A percentile compares a stretch with the other conserved stretches of the same genome.
Evolutionary conservation across 176 grass and related monocot genomes (phyloP).

Genomic region (Lolium rigidum): DNA sequence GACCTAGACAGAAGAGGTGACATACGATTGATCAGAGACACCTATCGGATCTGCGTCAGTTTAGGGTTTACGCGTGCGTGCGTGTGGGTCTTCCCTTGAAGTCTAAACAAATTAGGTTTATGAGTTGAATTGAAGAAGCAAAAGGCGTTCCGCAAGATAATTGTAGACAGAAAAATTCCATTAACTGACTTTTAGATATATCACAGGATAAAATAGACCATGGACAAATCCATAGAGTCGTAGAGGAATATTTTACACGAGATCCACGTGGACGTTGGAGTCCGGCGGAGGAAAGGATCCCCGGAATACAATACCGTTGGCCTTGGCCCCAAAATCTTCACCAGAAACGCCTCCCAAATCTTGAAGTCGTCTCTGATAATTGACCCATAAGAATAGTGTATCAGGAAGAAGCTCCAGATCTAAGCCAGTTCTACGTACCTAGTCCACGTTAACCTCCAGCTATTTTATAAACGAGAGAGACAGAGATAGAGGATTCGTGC

Average conservation of each 20-base stretch:
- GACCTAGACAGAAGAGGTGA: no score
- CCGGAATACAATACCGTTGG: background rate
- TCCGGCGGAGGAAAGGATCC: background rate
- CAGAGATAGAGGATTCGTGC: slow-evolving; percentile 1
- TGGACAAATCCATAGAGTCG: background rate
- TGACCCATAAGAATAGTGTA: background rate
- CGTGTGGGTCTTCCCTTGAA: no score
- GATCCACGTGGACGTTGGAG: background rate
- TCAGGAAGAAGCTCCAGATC: background rate
- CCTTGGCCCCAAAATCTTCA: background rate
- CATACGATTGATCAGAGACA: no score
- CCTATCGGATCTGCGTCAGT: no score
- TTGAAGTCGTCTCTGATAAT: slow-evolving; percentile 44
- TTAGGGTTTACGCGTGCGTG: no score
- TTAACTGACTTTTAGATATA: background rate
- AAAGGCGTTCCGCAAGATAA: no score
- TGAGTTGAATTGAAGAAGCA: no score
- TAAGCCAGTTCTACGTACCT: background rate
- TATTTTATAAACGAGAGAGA: background rate
- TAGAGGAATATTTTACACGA: background rate
- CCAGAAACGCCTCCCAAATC: background rate
- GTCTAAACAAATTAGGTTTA: no score
- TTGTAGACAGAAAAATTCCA: no score
- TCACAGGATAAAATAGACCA: background rate
- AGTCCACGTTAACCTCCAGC: background rate